Evolutionary conservation across 2,329 filamentous ascomycete species (phyloP), one percentile per base, ranked within the genome.

Genomic region (Boeremia lycopersici): DNA sequence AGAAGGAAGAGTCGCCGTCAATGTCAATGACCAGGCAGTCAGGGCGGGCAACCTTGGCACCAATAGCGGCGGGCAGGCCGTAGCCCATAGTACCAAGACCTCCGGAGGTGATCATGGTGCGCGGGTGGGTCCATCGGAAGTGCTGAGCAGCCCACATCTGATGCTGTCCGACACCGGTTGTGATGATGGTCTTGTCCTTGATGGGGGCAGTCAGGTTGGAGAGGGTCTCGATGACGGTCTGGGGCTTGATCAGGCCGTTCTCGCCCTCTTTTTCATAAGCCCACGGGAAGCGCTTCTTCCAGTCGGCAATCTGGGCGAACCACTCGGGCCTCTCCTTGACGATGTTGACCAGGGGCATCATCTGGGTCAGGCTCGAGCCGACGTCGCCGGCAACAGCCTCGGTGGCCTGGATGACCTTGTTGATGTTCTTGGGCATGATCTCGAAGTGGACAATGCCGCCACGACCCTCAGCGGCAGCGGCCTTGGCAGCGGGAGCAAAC

Each of bases 391-490:
- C 93, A 15, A 98, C 88, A 40, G 95, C 93, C 79, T 97, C 92
- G 36, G 90, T 97, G 7, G 93, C 93, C 78, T 98, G 91, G 12
- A 99, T 89, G 36, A 98, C 93, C 84, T 98, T 99, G 86, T 98
- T 98, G 80, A 98, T 98, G 82, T 99, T 98, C 87, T 99, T 99
- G 68, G 95, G 93, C 89, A 98, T 89, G 69, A 99, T 93, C 75
- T 98, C 93, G 70, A 98, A 98, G 77, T 99, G 93, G 13, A 98
- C 85, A 68, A 99, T 98, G 70, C 95, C 95, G 68, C 95, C 95
- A 59, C 92, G 89, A 48, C 87, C 87, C 79, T 96, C 90, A 10
- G 84, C 82, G 4, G 91, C 93, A 0, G 95, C 95, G 12, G 86
- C 85, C 78, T 90, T 95, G 39, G 95, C 95, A 47, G 85, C 86